A percentile compares a stretch with the other conserved stretches of the same genome.
Conservation (phyloP, 352 stramenopile genomes). For the Phytophthora constricta region DNA sequence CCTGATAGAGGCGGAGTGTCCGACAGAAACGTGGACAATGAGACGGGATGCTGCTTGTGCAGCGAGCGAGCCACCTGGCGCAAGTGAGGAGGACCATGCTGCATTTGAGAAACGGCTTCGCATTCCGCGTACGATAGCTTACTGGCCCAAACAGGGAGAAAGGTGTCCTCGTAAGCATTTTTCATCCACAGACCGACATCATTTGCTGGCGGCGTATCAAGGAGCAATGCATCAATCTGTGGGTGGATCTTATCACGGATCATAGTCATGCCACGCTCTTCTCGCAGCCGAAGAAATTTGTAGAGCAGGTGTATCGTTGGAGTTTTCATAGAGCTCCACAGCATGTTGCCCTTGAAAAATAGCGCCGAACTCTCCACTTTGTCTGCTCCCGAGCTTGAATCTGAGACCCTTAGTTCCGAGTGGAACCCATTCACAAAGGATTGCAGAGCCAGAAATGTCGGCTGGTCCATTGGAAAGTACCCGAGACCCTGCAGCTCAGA, state of each 20-base stretch:
- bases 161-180: constrained; percentile 61
- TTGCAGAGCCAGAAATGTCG: constrained; percentile 57
- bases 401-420: constrained; percentile 23
- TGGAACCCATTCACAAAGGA: constrained; percentile 58
- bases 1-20: constrained; percentile 19
- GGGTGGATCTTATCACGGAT: constrained; percentile 11
- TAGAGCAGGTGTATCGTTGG: constrained; percentile 45
- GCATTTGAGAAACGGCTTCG: constrained; percentile 37
- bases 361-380: constrained; percentile 34
- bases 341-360: constrained; percentile 63
- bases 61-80: constrained; percentile 49
- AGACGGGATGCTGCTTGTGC: constrained; percentile 55
- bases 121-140: constrained; percentile 70
- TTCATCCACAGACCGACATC: constrained; percentile 50
- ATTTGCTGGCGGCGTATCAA: not conserved
- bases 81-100: constrained; percentile 26
- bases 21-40: constrained; percentile 47
- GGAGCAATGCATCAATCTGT: not conserved
- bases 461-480: constrained; percentile 58
- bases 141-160: constrained; percentile 69
- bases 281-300: constrained; percentile 55
- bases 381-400: constrained; percentile 2
- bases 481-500: constrained; percentile 53
- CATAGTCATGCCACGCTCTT: constrained; percentile 62
- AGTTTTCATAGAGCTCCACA: constrained; percentile 55